phyloP scores from a whole-genome alignment of 2,329 filamentous ascomycete genomes.

The Stromatinia cepivora region DNA sequence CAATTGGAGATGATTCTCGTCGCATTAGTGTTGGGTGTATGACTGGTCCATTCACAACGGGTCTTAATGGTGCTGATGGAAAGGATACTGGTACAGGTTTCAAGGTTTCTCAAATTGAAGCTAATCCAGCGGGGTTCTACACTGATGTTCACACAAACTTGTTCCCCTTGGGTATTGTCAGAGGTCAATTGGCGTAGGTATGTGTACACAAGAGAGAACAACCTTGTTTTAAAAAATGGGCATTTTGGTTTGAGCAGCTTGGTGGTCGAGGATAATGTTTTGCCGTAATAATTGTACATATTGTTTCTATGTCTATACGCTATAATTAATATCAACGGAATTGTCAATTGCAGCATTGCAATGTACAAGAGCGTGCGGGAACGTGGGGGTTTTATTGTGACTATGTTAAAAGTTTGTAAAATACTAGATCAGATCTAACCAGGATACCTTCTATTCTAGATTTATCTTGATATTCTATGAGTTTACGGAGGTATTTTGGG shows the following conservation, averaged over 20 bases:
- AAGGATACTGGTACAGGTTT: slow-evolving; percentile 49
- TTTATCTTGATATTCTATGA: too few relatives aligned
- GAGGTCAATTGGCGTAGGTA: slow-evolving; percentile 46
- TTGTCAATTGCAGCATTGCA: not conserved
- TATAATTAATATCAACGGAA: not conserved
- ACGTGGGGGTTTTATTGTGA: not conserved
- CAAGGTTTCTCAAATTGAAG: slow-evolving; percentile 49
- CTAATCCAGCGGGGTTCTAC: slow-evolving; percentile 50
- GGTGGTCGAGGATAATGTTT: too few relatives aligned
- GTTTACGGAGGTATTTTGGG: too few relatives aligned
- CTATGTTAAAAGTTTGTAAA: not conserved
- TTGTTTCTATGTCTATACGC: not conserved
- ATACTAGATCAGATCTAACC: too few relatives aligned
- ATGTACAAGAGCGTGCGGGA: accelerated
- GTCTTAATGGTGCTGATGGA: slow-evolving; percentile 43
- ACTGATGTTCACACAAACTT: slow-evolving; percentile 49
- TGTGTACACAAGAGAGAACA: not conserved
- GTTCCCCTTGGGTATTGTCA: slow-evolving; percentile 48
- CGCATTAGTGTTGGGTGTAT: slow-evolving; percentile 38
- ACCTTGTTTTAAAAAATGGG: too few relatives aligned
- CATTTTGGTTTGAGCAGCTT: not conserved
- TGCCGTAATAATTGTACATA: not conserved
- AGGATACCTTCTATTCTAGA: too few relatives aligned
- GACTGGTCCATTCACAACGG: slow-evolving; percentile 48
- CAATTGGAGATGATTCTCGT: slow-evolving; percentile 41